Evolutionary conservation across 1,139 yeast species (phyloP), one percentile per base, ranked within the genome.

Genomic region (Magnusiomyces sp.): DNA sequence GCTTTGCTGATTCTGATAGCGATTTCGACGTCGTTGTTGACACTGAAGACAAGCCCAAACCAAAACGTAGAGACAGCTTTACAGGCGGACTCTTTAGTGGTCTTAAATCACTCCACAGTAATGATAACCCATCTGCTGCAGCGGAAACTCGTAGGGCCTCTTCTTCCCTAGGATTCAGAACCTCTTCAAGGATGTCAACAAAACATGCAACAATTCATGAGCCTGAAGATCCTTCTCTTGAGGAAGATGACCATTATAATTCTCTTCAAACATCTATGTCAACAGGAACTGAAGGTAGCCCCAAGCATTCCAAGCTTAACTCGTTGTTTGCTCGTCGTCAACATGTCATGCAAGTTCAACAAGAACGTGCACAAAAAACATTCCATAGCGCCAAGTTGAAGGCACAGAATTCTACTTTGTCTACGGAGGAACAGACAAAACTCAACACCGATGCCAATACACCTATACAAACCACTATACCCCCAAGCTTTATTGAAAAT

Each of bases 1-100:
- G 70, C 10, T 58, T 66, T 43, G 66, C 63, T n/a, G 70, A 66
- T 14, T 59, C 64, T 9, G 69, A 65, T 48, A 58, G 65, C 1
- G 70, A 66, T 14, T 62, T 60, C 40, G 68, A 62, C 34, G 46
- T 38, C 14, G 17, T 43, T 5, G 46, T 39, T 5, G n/a, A 31
- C 9, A 45, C 42, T 5, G 29, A 11, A 19, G n/a, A 17, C 3
- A 43, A 43, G 40, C 14, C 19, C 10, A 43, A 34, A 17, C 19
- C n/a, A 19, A 29, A 17, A 6, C 40, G 40, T 5, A 31, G 46
- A 19, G 19, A 31, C 2, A 23, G 45, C 4, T 33, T 19, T 13
- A 34, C 16, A 6, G 40, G 32, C 2, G 40, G 40, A 9, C 11
- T 39, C 11, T 20, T 39, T 7, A 5, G 6, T 23, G 29, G 29